Percentiles rank a stretch among this genome's conserved stretches.
Evolutionary conservation across 169 alveolate genomes (phyloP).

Genomic region (Plasmodium reichenowi): DNA sequence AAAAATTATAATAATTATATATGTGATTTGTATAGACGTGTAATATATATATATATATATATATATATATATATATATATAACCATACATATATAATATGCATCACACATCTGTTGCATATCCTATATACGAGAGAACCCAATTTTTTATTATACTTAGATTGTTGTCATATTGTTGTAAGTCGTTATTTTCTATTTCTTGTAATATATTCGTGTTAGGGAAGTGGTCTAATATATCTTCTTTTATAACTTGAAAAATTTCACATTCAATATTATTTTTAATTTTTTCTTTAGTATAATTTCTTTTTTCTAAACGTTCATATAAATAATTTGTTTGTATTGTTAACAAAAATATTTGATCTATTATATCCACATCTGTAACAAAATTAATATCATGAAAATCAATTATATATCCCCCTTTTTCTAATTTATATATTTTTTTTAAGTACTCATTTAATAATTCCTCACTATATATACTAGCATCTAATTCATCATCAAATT

Average conservation of each 20-base stretch:
- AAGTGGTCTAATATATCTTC: conserved; percentile 71
- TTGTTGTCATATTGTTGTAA: conserved; percentile 40
- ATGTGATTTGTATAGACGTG: no score
- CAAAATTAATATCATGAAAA: conserved; percentile 82
- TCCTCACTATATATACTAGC: conserved; percentile 82
- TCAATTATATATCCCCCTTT: conserved; percentile 80
- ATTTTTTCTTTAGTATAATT: conserved; percentile 79
- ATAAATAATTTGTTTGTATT: conserved; percentile 19
- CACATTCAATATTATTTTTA: conserved; percentile 81
- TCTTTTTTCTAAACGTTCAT: conserved; percentile 79
- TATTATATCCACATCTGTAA: conserved; percentile 66
- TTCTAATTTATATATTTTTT: conserved; percentile 17
- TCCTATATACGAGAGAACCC: conserved; percentile 29
- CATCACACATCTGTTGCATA: neutral
- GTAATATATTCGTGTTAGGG: conserved; percentile 5
- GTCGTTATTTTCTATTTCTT: conserved; percentile 35
- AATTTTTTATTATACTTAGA: conserved; percentile 4
- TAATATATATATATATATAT: no score
- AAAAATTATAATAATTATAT: no score
- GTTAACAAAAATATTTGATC: conserved; percentile 49
- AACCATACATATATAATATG: no score
- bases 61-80: no score
- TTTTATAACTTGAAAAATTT: conserved; percentile 82
- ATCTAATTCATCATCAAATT: conserved; percentile 84
- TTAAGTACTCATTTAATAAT: conserved; percentile 67